Evolutionary conservation across 768 basidiomycete species (phyloP), one percentile per base, ranked within the genome.

Genomic region (Lentinula detonsa): DNA sequence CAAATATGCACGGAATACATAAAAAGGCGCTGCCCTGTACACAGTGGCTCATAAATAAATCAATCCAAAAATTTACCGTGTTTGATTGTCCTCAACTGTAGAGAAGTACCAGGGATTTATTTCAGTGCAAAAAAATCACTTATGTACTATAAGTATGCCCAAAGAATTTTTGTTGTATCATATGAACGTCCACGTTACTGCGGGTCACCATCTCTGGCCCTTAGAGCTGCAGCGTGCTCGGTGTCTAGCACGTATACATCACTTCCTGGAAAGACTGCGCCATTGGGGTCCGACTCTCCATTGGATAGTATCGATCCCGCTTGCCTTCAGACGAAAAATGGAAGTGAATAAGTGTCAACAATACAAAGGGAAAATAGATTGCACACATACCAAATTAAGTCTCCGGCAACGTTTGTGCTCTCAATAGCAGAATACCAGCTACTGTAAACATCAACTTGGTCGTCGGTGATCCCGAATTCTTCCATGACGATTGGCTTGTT

Each of bases 401-500:
- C 81, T 5, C 86, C 87, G 18, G 83, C 76, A 57, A 86, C 65
- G 3, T 83, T 83, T 23, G 80, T 77, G 23, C 78, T 79, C 8
- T 83, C 64, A 15, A 85, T 71, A 54, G 81, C 71, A 64, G 74
- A 72, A 62, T 76, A 82, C 86, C 85, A 89, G 21, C 75, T 68
- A 28, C 53, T 16, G 39, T 54, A 54, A 11, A 77, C 79, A 0
- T 75, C 69, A 0, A 74, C 62, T 64, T 84, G 82, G 65, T 42
- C 43, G 62, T 74, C 73, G 59, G 63, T 70, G 5, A 86, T 79
- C 39, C 86, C 86, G 65, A 85, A 88, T 64, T 87, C 87, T 66
- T 88, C 86, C 46, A 86, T 64, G 64, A 88, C 77, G 13, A 85
- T 84, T 2, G 87, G 85, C 71, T 90, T 88, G 65, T 80, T 78